Evolutionary conservation across 139 green algal species (phyloP).

Genomic region (Volvox reticuliferus): DNA sequence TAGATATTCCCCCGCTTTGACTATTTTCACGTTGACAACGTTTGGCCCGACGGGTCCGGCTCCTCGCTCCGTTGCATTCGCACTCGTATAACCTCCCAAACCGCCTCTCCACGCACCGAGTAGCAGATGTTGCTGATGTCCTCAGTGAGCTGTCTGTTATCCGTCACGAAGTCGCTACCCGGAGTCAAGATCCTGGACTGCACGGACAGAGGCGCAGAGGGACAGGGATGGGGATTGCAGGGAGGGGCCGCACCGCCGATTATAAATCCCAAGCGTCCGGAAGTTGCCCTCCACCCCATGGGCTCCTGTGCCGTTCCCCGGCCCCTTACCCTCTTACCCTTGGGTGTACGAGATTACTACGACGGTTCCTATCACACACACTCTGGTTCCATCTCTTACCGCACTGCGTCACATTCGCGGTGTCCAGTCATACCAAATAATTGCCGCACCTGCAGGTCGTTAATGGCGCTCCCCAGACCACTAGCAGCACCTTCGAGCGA

Average conservation of each 20-base stretch:
- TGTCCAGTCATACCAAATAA: neutral
- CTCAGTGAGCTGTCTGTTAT: neutral
- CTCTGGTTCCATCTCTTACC: too few relatives aligned
- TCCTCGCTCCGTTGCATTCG: neutral
- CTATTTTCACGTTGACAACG: neutral
- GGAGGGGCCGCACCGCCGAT: too few relatives aligned
- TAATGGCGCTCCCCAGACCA: neutral
- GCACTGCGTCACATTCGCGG: neutral
- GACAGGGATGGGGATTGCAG: neutral
- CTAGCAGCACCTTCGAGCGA: neutral
- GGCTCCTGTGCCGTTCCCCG: neutral
- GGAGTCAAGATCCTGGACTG: neutral
- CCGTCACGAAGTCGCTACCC: neutral
- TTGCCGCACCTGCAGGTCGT: neutral
- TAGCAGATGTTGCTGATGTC: neutral
- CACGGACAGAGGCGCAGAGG: neutral
- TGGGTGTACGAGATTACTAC: too few relatives aligned
- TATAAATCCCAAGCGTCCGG: too few relatives aligned
- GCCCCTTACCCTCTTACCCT: too few relatives aligned
- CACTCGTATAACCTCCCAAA: too few relatives aligned
- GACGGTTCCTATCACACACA: too few relatives aligned
- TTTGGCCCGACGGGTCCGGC: too few relatives aligned
- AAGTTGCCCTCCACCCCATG: too few relatives aligned
- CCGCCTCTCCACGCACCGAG: neutral
- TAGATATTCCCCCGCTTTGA: neutral